Conservation (phyloP, 2,329 filamentous ascomycete genomes). For the Diplodia corticola region DNA sequence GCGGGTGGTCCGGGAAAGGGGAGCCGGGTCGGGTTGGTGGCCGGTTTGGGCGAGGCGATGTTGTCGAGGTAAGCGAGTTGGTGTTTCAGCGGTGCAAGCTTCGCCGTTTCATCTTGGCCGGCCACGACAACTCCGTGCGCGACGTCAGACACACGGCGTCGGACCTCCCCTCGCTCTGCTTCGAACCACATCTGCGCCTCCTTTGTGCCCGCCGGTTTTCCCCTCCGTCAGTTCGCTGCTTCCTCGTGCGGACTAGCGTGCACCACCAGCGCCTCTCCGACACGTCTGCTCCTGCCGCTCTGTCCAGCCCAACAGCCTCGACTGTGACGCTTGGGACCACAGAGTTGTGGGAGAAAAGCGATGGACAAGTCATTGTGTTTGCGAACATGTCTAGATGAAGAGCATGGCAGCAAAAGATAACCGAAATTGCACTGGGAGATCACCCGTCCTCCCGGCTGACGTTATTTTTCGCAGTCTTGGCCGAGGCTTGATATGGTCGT, state of each 20-base stretch:
- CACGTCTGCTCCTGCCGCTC: neutral
- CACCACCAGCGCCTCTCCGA: neutral
- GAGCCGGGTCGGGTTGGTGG: neutral
- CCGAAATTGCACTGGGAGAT: conserved; percentile 12
- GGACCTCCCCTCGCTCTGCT: neutral
- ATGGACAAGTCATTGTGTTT: neutral
- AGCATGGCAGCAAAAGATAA: neutral
- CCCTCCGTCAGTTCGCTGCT: neutral
- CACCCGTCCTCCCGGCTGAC: neutral
- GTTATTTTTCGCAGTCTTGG: neutral
- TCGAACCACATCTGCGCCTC: neutral
- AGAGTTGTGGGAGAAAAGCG: neutral
- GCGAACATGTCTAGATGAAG: neutral
- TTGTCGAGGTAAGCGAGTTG: neutral
- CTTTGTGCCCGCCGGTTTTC: neutral
- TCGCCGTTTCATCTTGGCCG: conserved; percentile 12
- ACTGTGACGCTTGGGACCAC: no score
- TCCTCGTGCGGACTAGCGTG: neutral
- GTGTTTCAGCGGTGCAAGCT: conserved; percentile 1
- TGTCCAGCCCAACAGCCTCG: neutral
- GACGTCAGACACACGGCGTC: neutral
- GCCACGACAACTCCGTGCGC: neutral
- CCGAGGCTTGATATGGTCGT: neutral
- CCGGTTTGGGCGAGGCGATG: neutral
- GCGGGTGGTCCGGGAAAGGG: neutral